Conservation (phyloP, 2,329 filamentous ascomycete genomes). For the Xylaria sp. region DNA sequence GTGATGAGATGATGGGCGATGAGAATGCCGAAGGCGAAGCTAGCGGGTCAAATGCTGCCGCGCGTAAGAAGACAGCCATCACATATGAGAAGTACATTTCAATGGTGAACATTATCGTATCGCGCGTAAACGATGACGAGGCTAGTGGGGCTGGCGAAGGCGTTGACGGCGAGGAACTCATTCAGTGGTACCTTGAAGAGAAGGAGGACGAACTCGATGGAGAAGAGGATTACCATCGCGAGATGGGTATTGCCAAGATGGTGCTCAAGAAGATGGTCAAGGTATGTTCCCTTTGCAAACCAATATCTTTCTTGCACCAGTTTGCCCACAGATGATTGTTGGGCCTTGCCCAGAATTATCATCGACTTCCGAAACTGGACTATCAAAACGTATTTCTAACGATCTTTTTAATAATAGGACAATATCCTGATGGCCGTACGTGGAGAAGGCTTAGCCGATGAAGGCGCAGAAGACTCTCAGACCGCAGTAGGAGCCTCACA, state of each 20-base stretch:
- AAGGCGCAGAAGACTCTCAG: conserved; percentile 50
- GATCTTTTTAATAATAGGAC: conserved; percentile 64
- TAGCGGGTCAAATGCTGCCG: conserved; percentile 51
- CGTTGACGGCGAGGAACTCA: conserved; percentile 82
- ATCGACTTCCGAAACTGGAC: not conserved
- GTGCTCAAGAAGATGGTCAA: conserved; percentile 97
- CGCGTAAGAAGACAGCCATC: conserved; percentile 79
- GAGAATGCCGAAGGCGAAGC: conserved; percentile 57
- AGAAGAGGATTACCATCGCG: conserved; percentile 82
- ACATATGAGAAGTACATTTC: conserved; percentile 94
- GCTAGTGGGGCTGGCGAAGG: conserved; percentile 77
- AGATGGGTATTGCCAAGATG: conserved; percentile 64
- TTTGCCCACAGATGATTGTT: not conserved
- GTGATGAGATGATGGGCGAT: conserved; percentile 58
- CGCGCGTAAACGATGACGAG: conserved; percentile 86
- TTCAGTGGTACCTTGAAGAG: conserved; percentile 92
- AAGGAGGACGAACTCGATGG: conserved; percentile 83
- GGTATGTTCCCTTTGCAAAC: conserved; percentile 64
- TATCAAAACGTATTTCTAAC: conserved; percentile 44
- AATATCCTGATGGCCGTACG: conserved; percentile 87
- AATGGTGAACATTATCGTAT: conserved; percentile 88
- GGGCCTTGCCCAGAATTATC: not conserved
- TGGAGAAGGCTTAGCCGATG: conserved; percentile 67
- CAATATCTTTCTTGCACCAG: not conserved
- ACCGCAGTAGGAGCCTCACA: conserved; percentile 57